phyloP scores from a whole-genome alignment of 176 grass and related monocot genomes.

The Echinochloa phyllopogon region DNA sequence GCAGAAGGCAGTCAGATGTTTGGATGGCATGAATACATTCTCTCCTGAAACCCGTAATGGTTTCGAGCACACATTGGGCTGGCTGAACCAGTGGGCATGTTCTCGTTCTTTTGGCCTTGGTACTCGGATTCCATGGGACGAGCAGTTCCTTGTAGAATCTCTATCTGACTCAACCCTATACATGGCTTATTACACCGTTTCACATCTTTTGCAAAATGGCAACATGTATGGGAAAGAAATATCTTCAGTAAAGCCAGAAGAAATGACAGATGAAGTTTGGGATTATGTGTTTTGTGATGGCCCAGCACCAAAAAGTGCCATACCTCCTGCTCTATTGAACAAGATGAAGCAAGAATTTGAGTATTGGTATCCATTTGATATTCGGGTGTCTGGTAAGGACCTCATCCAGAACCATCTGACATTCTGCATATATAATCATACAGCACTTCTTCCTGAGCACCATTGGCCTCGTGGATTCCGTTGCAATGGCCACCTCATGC shows the following conservation, averaged over 20 bases:
- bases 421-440: slow-evolving; percentile 86
- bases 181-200: slow-evolving; percentile 77
- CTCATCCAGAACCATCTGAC: slow-evolving; percentile 85
- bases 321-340: slow-evolving; percentile 50
- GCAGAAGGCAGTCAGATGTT: slow-evolving; percentile 60
- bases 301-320: slow-evolving; percentile 52
- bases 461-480: slow-evolving; percentile 83
- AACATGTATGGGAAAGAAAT: slow-evolving; percentile 67
- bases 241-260: slow-evolving; percentile 58
- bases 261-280: slow-evolving; percentile 81
- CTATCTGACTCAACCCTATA: slow-evolving; percentile 90
- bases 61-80: slow-evolving; percentile 76
- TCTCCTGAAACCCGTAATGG: slow-evolving; percentile 60
- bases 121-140: slow-evolving; percentile 81
- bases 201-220: slow-evolving; percentile 72
- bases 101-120: slow-evolving; percentile 84
- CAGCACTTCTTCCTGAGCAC: slow-evolving; percentile 63
- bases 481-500: slow-evolving; percentile 88
- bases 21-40: slow-evolving; percentile 71
- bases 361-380: slow-evolving; percentile 87
- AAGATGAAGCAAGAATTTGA: slow-evolving; percentile 82
- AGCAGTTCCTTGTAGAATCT: slow-evolving; percentile 79
- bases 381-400: slow-evolving; percentile 85
- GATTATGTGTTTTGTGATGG: slow-evolving; percentile 71
- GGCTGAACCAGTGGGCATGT: slow-evolving; percentile 84